Evolutionary conservation across 148 eudicot genomes (phyloP).

Genomic region (Rhododendron williamsianum): DNA sequence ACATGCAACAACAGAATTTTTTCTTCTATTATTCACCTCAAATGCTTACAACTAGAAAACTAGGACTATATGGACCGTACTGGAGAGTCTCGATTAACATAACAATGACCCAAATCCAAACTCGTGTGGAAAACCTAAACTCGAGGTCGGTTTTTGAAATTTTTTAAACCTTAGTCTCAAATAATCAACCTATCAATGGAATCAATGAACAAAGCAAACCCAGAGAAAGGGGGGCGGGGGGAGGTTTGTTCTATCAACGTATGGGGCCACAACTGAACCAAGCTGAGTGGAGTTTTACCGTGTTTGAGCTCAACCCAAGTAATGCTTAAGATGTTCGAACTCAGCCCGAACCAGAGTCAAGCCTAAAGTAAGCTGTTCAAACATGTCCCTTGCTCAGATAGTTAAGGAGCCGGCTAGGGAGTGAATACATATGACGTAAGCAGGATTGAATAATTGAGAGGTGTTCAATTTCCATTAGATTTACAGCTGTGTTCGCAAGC

Average conservation of each 20-base stretch:
- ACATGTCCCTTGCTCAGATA: not conserved
- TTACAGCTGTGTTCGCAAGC: not conserved
- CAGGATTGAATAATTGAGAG: too few species aligned
- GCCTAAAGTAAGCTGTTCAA: not conserved
- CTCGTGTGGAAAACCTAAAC: not conserved
- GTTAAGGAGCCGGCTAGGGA: not conserved
- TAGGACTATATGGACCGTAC: not conserved
- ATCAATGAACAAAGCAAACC: not conserved
- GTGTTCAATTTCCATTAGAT: not conserved
- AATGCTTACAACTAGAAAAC: not conserved
- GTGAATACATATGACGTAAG: not conserved
- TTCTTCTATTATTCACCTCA: not conserved
- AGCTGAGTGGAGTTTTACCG: not conserved
- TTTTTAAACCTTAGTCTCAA: not conserved
- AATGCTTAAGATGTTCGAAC: not conserved
- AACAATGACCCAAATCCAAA: not conserved
- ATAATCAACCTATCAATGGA: not conserved
- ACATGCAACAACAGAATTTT: not conserved
- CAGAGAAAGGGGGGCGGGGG: not conserved
- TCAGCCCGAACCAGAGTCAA: not conserved
- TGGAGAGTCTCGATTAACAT: not conserved
- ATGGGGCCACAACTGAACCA: not conserved
- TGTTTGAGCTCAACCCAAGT: not conserved
- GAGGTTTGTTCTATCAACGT: not conserved
- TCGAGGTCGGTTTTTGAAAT: not conserved